Base-by-base conservation (phyloP, 2,329 filamentous ascomycete species). In the Fusarium sp. region DNA sequence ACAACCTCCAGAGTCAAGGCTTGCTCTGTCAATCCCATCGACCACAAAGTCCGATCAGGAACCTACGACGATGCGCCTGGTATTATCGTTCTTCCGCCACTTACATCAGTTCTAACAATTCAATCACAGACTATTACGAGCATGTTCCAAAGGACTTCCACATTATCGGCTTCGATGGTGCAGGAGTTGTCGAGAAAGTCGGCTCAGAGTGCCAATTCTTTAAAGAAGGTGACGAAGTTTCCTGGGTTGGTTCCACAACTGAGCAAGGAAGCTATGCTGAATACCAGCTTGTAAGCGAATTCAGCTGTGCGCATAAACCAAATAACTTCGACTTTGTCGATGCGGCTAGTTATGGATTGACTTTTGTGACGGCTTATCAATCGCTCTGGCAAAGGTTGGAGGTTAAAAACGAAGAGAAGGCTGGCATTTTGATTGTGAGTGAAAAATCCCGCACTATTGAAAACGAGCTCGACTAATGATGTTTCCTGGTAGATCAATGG, bases 11-110 rank as follows among this genome's bases (percentile, higher is more conserved):
- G 55, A 15, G 55, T 45, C 26, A 31, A 45, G 5, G 55, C 55
- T 2, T 58, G 55, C 7, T 58, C 55, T 0, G 55, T 58, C 0
- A 58, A 54, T 3, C 55, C 49, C 0, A 58, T 58, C 13, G 49
- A 58, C n/a, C 38, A 54, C 33, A 58, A 54, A 12, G 49, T 58
- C 4, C 38, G 55, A 16, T 44, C 55, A 8, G 55, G 49, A 18
- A 26, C 16, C 2, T 54, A 54, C 13, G 47, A 58, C 18, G 47
- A 54, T 6, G 55, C 47, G 3, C 38, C 38, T 5, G 31, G 38
- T 57, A n/a, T 11, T 8, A 8, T 8, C 11, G 15, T 11, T 4
- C 2, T 9, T 2, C 15, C 3, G 1, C 8, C 4, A 9, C 13
- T n/a, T 6, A 8, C 23, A 6, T 23, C 23, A 23, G 23, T 23